Evolutionary conservation across 805 yeast genomes (phyloP).

Genomic region (Candida andamanensis): DNA sequence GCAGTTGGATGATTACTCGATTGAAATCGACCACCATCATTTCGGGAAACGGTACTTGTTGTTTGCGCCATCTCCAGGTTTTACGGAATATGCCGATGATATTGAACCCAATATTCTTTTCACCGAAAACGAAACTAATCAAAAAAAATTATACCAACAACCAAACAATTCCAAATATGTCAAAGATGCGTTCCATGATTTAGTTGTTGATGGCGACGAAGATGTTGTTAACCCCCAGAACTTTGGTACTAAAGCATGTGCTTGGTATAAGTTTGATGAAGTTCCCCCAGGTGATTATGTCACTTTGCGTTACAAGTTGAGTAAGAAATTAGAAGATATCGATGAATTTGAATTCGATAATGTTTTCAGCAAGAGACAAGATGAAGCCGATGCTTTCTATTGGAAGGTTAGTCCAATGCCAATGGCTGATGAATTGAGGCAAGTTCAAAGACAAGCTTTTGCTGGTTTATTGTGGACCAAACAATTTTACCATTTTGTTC

Average conservation of each 20-base stretch:
- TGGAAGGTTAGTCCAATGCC: slow-evolving; percentile 87
- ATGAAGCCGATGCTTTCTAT: slow-evolving; percentile 90
- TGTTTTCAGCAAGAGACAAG: slow-evolving; percentile 63
- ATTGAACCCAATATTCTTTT: slow-evolving; percentile 73
- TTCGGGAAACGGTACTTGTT: slow-evolving; percentile 61
- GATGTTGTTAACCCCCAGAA: slow-evolving; percentile 65
- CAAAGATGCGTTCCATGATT: slow-evolving; percentile 91
- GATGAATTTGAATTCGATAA: slow-evolving; percentile 74
- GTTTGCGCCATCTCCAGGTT: slow-evolving; percentile 84
- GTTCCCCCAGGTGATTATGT: slow-evolving; percentile 86
- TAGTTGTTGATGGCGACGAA: slow-evolving; percentile 55
- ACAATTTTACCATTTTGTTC: slow-evolving; percentile 84
- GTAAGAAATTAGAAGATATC: slow-evolving; percentile 41
- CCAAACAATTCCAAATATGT: slow-evolving; percentile 53
- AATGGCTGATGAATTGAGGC: slow-evolving; percentile 69
- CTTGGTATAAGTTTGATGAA: slow-evolving; percentile 74
- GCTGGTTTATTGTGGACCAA: slow-evolving; percentile 93
- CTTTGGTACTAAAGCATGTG: slow-evolving; percentile 79
- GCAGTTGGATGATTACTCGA: slow-evolving; percentile 37
- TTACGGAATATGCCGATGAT: slow-evolving; percentile 52
- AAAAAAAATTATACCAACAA: slow-evolving; percentile 58
- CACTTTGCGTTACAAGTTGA: slow-evolving; percentile 71
- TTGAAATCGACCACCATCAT: slow-evolving; percentile 61
- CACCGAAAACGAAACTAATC: slow-evolving; percentile 88
- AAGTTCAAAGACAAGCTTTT: slow-evolving; percentile 88